These are phyloP conservation scores for Solanum sitiens DNA, from an alignment of 257 asterid species.

Conservation along the genomic window DNA sequence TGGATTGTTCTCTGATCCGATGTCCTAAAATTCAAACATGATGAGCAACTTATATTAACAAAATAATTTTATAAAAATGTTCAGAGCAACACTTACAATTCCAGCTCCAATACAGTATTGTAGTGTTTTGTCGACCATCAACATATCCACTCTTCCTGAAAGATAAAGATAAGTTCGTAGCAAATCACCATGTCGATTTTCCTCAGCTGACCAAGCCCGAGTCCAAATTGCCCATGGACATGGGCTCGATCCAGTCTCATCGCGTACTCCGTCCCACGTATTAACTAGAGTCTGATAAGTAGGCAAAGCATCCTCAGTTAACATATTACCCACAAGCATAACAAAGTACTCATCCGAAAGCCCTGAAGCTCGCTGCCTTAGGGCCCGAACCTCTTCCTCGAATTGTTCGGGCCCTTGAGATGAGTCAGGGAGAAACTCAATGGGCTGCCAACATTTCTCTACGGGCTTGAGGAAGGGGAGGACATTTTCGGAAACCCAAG, in stretches of 20 bases:
- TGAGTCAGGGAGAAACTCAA: conserved; percentile 23
- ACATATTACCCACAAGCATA: conserved; percentile 27
- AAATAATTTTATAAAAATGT: neutral
- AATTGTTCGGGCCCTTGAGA: neutral
- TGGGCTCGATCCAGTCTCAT: conserved; percentile 23
- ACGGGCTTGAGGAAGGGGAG: conserved; percentile 22
- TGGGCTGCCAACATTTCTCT: conserved; percentile 30
- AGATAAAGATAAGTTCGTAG: conserved; percentile 24
- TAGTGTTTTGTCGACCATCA: conserved; percentile 21
- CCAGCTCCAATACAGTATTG: conserved; percentile 32
- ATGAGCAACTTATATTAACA: neutral
- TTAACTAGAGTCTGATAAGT: conserved; percentile 18
- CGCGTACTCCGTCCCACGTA: conserved; percentile 5
- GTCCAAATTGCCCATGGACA: conserved; percentile 33
- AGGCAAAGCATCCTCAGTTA: conserved; percentile 23
- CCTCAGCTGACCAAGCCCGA: conserved; percentile 37
- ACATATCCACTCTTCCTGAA: conserved; percentile 34
- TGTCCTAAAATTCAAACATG: conserved; percentile 3
- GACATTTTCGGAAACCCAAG: conserved; percentile 14
- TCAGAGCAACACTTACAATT: conserved; percentile 3
- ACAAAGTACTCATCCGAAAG: conserved; percentile 28
- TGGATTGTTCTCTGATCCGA: conserved; percentile 17
- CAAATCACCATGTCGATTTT: conserved; percentile 29
- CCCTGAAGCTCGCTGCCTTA: conserved; percentile 7
- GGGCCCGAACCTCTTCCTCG: conserved; percentile 8